These are phyloP conservation scores for Nissolia schottii DNA, from an alignment of 306 rosid species.

Conservation along the genomic window DNA sequence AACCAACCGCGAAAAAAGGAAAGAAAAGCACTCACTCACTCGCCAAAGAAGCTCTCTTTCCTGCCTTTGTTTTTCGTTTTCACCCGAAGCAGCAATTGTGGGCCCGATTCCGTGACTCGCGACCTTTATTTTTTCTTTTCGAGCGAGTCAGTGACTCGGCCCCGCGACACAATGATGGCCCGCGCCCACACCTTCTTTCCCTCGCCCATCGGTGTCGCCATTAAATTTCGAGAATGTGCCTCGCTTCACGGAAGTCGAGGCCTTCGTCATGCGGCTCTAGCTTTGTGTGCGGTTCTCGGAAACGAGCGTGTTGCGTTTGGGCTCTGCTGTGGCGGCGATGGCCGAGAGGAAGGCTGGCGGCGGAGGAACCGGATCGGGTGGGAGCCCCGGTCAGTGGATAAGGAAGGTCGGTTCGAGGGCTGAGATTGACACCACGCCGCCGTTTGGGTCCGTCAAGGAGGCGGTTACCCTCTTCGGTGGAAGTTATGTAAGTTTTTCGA, in stretches of 20 bases:
- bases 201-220: constrained; percentile 48
- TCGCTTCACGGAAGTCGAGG: constrained; percentile 29
- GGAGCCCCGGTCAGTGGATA: constrained; percentile 36
- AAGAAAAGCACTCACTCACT: not conserved
- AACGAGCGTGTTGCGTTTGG: not conserved
- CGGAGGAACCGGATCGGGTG: constrained; percentile 15
- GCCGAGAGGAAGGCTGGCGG: constrained; percentile 30
- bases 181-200: constrained; percentile 26
- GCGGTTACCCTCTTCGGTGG: constrained; percentile 89
- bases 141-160: constrained; percentile 51
- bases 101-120: constrained; percentile 40
- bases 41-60: not conserved
- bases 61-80: constrained; percentile 3
- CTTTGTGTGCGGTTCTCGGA: constrained; percentile 22
- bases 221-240: constrained; percentile 45
- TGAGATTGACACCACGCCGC: constrained; percentile 86
- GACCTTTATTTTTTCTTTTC: constrained; percentile 14
- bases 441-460: constrained; percentile 89
- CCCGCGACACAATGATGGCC: constrained; percentile 58
- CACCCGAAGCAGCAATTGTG: constrained; percentile 3
- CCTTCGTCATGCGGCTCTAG: no score
- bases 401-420: constrained; percentile 63
- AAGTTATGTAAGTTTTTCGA: constrained; percentile 42
- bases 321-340: constrained; percentile 33
- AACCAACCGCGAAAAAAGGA: not conserved